Base-by-base conservation (phyloP, 2,329 filamentous ascomycete genomes). In the Talaromyces rugulosus region DNA sequence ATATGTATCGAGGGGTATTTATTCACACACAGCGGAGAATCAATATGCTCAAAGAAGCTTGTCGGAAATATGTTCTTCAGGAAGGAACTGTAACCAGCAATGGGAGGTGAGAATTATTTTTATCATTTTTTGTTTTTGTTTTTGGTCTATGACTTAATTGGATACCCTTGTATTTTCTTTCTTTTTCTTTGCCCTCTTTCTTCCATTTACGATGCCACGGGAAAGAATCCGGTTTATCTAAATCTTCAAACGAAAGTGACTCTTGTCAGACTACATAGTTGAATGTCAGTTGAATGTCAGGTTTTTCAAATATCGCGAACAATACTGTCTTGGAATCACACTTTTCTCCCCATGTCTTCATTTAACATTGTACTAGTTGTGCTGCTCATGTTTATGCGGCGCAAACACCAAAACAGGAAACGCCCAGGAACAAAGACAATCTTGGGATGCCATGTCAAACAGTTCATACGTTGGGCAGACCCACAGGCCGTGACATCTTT, bases 1-100 rank as follows among this genome's bases (percentile, higher is more conserved):
- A 88, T 64, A 91, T 95, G 79, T 99, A 98, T 75, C 87, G 89
- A 57, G 87, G 88, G 59, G 91, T 97, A 14, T 99, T 94, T 77
- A 81, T 89, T 68, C 90, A 93, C 71, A 93, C 92, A 1, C 85
- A 88, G 69, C 87, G 90, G 73, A 88, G 91, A 72, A 85, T 96
- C 61, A 83, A 87, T 47, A 78, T 85, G 65, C 74, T 88, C 62
- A 86, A 85, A 69, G 74, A 81, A 73, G 83, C 84, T 4, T 85
- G 84, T 71, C 81, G 82, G 64, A 82, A 84, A 66, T 87, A 85
- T 71, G 75, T 87, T 18, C 60, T 63, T 52, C 59, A 63, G 12
- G 50, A 63, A 33, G 54, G 30, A 23, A 59, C 61, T 3, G 57
- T 59, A 31, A 57, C 56, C 11, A 18, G 44, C 7, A 62, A 40